Base-by-base conservation (phyloP, 2,329 filamentous ascomycete genomes). In the Didymella lethalis region DNA sequence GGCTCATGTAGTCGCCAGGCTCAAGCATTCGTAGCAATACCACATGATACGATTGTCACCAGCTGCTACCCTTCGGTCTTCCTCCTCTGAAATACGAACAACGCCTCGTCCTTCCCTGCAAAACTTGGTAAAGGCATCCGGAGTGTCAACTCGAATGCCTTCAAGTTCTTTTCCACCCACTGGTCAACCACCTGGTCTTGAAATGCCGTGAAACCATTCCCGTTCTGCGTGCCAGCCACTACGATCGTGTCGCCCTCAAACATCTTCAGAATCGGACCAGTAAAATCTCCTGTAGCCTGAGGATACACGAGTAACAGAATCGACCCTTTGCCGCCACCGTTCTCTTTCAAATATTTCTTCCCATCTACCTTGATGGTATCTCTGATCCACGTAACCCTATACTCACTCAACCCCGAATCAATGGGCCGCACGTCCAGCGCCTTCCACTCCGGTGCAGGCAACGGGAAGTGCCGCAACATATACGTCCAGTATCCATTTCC, bases 401-500 rank as follows among this genome's bases (percentile, higher is more conserved):
- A 93, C 65, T 84, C 83, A 64, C 85, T 88, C 69, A 88, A 83
- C 68, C 85, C 85, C 71, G 85, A 91, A 74, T 93, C 90, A 8
- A 92, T 83, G 1, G 90, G 81, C 20, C 81, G 77, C 1, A 87
- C 84, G 6, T 78, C 75, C 6, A 92, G 82, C 4, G 87, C 79
- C 32, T 82, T 78, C 18, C 86, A 83, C 5, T 71, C 69, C 11
- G 85, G 73, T 66, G 87, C 83, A 25, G 80, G 75, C 2, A 88
- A 81, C 8, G 91, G 83, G 81, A 91, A 86, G 58, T 86, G 87
- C 2, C 90, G 84, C 12, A 92, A 83, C 85, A 91, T 86, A 62
- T 86, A 89, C 7, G 86, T 84, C 90, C 90, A 93, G 78, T 92
- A 93, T 11, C 89, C 90, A 70, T 89, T 90, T 2, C 90, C 90